These are phyloP conservation scores for Cyberlindnera euphorbiae DNA, from an alignment of 805 yeast species.

Conservation along the genomic window DNA sequence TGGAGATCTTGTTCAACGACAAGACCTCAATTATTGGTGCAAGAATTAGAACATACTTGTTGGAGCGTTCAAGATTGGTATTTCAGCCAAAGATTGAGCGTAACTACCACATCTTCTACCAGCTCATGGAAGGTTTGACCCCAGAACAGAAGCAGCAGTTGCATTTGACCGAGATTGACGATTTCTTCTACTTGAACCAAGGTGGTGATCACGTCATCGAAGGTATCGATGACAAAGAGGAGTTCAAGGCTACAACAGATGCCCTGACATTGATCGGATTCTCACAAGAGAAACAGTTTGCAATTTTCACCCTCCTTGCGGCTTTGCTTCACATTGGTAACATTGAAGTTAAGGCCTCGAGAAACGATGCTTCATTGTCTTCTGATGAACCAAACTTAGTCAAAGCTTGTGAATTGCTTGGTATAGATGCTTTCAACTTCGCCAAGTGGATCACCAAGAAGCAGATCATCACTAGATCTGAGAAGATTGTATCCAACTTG, in stretches of 20 bases:
- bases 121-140: constrained; percentile 69
- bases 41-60: constrained; percentile 82
- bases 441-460: constrained; percentile 91
- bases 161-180: constrained; percentile 58
- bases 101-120: constrained; percentile 93
- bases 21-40: constrained; percentile 87
- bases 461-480: constrained; percentile 88
- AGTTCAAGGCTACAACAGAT: constrained; percentile 67
- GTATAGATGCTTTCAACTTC: constrained; percentile 66
- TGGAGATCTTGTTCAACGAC: constrained; percentile 82
- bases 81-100: constrained; percentile 90
- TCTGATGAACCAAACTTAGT: constrained; percentile 84
- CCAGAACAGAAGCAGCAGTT: constrained; percentile 48
- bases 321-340: constrained; percentile 92
- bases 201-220: constrained; percentile 72
- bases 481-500: constrained; percentile 81
- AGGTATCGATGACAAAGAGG: constrained; percentile 79
- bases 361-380: constrained; percentile 75
- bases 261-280: constrained; percentile 83
- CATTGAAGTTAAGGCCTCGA: constrained; percentile 76
- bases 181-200: constrained; percentile 80
- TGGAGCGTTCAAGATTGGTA: constrained; percentile 91
- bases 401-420: constrained; percentile 79
- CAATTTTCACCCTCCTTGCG: constrained; percentile 75
- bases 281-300: constrained; percentile 47